Base-by-base conservation (phyloP, 1,139 yeast genomes). In the Hyphopichia burtonii region DNA sequence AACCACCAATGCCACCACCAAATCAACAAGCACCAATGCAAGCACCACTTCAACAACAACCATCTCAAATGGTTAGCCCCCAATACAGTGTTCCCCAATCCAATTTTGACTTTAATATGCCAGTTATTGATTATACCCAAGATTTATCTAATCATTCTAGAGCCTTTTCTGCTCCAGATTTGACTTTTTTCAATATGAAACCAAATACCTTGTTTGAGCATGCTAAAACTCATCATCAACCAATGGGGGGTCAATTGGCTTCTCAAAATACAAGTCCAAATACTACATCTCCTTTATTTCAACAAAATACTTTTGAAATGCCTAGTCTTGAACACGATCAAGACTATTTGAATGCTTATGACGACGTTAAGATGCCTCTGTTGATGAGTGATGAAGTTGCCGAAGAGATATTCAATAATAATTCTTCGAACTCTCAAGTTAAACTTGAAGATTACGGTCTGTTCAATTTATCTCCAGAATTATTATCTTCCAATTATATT, bases 81-180 rank as follows among this genome's bases (percentile, higher is more conserved):
- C 28, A 25, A 25, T 46, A 43, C 35, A 31, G 44, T 9, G 46
- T 48, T 10, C 56, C 53, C 3, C 51, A 38, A 33, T 41, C 46
- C 3, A 28, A 51, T 2, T 50, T 53, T 41, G 57, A 54, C 32
- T 41, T 54, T 14, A 43, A 7, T 31, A 11, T 31, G 5, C 32
- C 32, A 30, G 12, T 8, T 6, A 11, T 28, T 28, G 31, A 28
- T 28, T 28, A 28, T 31, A 17, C n/a, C 20, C 16, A 12, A 6
- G 20, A 23, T 12, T 35, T 35, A 15, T 35, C 37, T 25, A 15
- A 40, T 25, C 27, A 16, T 15, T 32, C 33, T 25, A 55, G 66
- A 35, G 63, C 68, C 11, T 54, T 53, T 34, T 62, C 68, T 2
- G 62, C 54, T 6, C 69, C 69, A 12, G 64, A 63, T 49, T 55